A percentile compares a stretch with the other conserved stretches of the same genome.
Conservation (phyloP, 768 basidiomycete genomes). For the Psilocybe azurescens region DNA sequence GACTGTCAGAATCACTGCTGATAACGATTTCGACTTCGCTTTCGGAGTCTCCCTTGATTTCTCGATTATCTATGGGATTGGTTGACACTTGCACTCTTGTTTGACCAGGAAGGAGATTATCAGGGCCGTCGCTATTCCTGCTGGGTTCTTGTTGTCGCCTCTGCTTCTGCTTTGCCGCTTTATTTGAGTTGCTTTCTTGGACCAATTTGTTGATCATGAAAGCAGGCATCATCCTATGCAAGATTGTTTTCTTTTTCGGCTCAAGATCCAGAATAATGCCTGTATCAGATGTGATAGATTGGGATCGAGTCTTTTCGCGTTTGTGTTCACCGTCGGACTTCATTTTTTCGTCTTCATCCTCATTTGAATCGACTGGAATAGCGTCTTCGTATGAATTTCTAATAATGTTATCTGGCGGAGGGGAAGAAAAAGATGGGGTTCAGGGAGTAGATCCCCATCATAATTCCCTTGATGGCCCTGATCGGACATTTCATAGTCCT, state of each 20-base stretch:
- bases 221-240: slow-evolving; percentile 10
- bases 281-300: not conserved
- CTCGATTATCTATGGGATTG: slow-evolving; percentile 34
- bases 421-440: not conserved
- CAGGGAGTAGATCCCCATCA: not conserved
- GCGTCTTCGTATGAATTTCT: not conserved
- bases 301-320: not conserved
- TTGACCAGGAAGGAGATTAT: slow-evolving; percentile 51
- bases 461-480: not conserved
- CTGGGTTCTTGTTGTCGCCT: slow-evolving; percentile 9
- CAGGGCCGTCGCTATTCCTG: slow-evolving; percentile 37
- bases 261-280: slow-evolving; percentile 3
- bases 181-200: slow-evolving; percentile 13
- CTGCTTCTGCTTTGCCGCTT: slow-evolving; percentile 18
- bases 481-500: slow-evolving; percentile 13
- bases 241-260: not conserved
- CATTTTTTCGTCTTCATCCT: not conserved
- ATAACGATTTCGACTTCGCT: slow-evolving; percentile 38
- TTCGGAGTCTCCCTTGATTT: slow-evolving; percentile 68
- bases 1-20: slow-evolving; percentile 30
- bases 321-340: not conserved
- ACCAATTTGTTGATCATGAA: slow-evolving; percentile 8
- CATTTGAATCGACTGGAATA: slow-evolving; percentile 1
- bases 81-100: slow-evolving; percentile 45
- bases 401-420: not conserved